These are phyloP conservation scores for Senna siamea DNA, from an alignment of 306 rosid genomes.

Conservation along the genomic window DNA sequence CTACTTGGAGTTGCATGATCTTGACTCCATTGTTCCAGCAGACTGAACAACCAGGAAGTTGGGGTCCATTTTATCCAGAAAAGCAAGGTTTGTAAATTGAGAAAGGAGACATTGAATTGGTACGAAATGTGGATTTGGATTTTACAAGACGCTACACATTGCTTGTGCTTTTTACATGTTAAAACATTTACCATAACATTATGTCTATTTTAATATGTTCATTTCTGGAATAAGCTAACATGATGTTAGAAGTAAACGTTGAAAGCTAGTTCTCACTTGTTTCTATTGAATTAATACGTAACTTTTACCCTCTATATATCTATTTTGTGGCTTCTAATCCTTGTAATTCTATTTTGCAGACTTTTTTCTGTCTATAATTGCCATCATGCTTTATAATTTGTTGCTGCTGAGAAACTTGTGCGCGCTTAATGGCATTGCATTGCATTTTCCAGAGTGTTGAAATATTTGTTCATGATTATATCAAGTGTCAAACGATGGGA, in stretches of 20 bases:
- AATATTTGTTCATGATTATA: too few species aligned
- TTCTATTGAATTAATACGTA: background rate
- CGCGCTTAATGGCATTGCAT: too few species aligned
- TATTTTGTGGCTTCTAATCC: too few species aligned
- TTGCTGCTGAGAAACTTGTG: too few species aligned
- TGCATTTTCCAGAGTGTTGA: background rate
- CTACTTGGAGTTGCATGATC: slow-evolving; percentile 68
- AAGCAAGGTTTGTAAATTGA: slow-evolving; percentile 7
- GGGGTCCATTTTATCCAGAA: slow-evolving; percentile 17
- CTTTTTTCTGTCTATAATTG: background rate
- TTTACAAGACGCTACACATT: background rate
- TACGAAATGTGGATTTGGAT: slow-evolving; percentile 13
- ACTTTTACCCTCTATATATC: too few species aligned
- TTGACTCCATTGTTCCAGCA: slow-evolving; percentile 44
- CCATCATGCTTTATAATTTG: background rate
- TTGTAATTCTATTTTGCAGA: too few species aligned
- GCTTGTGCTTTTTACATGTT: slow-evolving; percentile 19
- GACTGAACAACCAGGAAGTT: slow-evolving; percentile 18
- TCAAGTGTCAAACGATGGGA: too few species aligned
- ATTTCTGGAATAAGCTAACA: slow-evolving; percentile 37
- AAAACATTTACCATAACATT: background rate
- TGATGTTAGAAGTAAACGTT: slow-evolving; percentile 6
- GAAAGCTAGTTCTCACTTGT: background rate
- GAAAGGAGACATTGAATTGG: slow-evolving; percentile 3
- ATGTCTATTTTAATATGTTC: slow-evolving; percentile 20